These are phyloP conservation scores for Globisporangium canariense DNA, from an alignment of 352 stramenopile genomes.

Conservation along the genomic window DNA sequence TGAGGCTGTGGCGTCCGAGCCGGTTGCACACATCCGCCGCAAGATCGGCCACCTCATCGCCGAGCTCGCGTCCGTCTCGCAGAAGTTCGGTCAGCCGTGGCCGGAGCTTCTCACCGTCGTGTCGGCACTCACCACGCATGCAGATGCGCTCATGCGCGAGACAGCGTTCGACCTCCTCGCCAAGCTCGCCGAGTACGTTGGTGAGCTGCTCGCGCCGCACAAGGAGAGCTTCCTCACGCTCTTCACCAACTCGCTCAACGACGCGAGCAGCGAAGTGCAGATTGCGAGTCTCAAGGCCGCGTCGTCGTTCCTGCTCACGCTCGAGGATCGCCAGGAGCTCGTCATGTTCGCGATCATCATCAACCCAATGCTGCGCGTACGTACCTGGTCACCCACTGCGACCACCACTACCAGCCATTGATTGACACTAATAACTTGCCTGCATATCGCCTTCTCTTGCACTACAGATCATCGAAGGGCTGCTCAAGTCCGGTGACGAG, in stretches of 20 bases:
- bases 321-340: slow-evolving; percentile 71
- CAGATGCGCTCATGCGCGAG: slow-evolving; percentile 60
- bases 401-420: neutral
- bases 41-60: slow-evolving; percentile 80
- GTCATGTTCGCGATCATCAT: slow-evolving; percentile 69
- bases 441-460: neutral
- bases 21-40: slow-evolving; percentile 70
- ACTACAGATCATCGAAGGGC: slow-evolving; percentile 58
- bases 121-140: slow-evolving; percentile 52
- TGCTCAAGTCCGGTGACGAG: slow-evolving; percentile 62
- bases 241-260: slow-evolving; percentile 70
- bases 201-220: slow-evolving; percentile 64
- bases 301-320: slow-evolving; percentile 66
- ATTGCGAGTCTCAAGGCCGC: slow-evolving; percentile 71
- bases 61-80: slow-evolving; percentile 57
- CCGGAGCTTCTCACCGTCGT: slow-evolving; percentile 67
- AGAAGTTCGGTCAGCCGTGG: slow-evolving; percentile 57
- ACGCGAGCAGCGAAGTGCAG: slow-evolving; percentile 58
- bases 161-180: slow-evolving; percentile 77
- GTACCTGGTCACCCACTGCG: neutral
- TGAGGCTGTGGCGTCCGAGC: slow-evolving; percentile 57
- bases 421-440: slow-evolving; percentile 4
- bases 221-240: slow-evolving; percentile 79
- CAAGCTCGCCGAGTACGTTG: slow-evolving; percentile 68
- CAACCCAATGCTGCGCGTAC: slow-evolving; percentile 60